phyloP scores from a whole-genome alignment of 805 yeast species.

The Saturnispora saitoi region DNA sequence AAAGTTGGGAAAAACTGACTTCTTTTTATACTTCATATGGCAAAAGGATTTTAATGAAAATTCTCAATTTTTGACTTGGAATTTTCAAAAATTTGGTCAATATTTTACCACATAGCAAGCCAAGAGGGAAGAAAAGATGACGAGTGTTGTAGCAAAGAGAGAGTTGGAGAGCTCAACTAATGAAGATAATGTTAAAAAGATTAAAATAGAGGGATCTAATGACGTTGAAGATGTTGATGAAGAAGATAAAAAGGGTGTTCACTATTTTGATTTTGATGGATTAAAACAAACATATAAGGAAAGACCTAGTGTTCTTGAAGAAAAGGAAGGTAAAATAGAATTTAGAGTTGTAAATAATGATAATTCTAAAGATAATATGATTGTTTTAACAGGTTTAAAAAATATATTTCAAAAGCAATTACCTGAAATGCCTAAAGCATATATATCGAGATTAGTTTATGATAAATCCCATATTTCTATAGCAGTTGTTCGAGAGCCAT shows the following conservation, averaged over 20 bases:
- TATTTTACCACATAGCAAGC: not conserved
- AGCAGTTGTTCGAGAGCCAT: slow-evolving; percentile 90
- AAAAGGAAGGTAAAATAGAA: slow-evolving; percentile 85
- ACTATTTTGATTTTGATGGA: slow-evolving; percentile 62
- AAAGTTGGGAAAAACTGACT: not conserved
- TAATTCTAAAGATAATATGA: slow-evolving; percentile 74
- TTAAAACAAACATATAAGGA: slow-evolving; percentile 76
- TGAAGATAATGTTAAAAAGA: slow-evolving; percentile 12
- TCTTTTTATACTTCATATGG: not conserved
- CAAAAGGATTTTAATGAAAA: not conserved
- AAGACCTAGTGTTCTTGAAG: slow-evolving; percentile 90
- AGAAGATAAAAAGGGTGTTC: slow-evolving; percentile 35
- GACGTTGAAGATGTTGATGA: slow-evolving; percentile 28
- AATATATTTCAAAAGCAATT: slow-evolving; percentile 95
- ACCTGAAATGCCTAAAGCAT: slow-evolving; percentile 98
- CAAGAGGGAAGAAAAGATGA: slow-evolving; percentile 9
- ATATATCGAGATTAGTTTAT: slow-evolving; percentile 87
- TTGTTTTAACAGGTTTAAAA: slow-evolving; percentile 89
- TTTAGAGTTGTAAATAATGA: slow-evolving; percentile 96
- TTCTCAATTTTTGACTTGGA: not conserved
- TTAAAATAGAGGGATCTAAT: slow-evolving; percentile 20
- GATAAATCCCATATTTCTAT: slow-evolving; percentile 91
- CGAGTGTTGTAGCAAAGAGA: slow-evolving; percentile 10
- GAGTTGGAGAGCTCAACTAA: slow-evolving; percentile 15
- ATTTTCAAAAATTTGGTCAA: not conserved